phyloP scores from a whole-genome alignment of 345 rosid species.

The Moricandia arvensis region DNA sequence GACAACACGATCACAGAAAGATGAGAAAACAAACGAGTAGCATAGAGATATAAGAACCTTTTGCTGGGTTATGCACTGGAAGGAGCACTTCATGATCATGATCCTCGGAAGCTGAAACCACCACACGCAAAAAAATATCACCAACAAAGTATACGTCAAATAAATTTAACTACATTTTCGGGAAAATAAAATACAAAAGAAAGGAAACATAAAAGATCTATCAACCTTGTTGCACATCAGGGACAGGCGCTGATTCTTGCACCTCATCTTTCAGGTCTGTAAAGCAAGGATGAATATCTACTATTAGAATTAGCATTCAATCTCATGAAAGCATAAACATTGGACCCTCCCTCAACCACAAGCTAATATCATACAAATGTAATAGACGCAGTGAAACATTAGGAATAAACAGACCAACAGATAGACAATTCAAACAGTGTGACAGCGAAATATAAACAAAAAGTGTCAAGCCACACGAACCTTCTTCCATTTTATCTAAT shows the following conservation, averaged over 20 bases:
- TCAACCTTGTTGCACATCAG: conserved; percentile 53
- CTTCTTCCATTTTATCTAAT: conserved; percentile 21
- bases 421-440: not conserved
- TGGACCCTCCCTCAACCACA: not conserved
- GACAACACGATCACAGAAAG: not conserved
- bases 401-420: not conserved
- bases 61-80: conserved; percentile 35
- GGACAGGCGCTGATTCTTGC: conserved; percentile 38
- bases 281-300: not conserved
- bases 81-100: conserved; percentile 23
- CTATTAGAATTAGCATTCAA: not conserved
- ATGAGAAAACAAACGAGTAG: not conserved
- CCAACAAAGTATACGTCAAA: not conserved
- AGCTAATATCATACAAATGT: not conserved
- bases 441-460: not conserved
- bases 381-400: not conserved
- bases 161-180: not conserved
- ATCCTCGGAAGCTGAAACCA: conserved; percentile 30
- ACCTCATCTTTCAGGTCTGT: conserved; percentile 46
- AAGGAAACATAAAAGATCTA: not conserved
- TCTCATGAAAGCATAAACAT: conserved; percentile 1
- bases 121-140: not conserved
- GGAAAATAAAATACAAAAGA: not conserved
- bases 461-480: conserved; percentile 2
- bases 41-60: conserved; percentile 26